Evolutionary conservation across 2,329 filamentous ascomycete genomes (phyloP).

Genomic region (Sclerotinia sclerotiorum): DNA sequence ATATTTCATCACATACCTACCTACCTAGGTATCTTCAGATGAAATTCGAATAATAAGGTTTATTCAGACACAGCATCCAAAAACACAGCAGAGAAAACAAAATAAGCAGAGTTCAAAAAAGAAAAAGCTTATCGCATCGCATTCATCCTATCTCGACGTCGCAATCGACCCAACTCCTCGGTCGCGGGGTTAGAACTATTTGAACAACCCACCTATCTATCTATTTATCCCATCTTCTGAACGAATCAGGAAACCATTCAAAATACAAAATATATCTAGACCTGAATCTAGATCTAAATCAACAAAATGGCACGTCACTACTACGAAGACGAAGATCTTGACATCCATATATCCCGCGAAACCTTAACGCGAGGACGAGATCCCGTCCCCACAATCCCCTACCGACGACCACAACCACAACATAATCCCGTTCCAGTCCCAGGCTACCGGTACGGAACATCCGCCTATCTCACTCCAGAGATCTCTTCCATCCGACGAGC

Average conservation of each 20-base stretch:
- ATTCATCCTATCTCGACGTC: constrained; percentile 6
- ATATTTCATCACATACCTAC: background rate
- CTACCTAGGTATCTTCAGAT: background rate
- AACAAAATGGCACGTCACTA: constrained; percentile 40
- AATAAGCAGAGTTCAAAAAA: background rate
- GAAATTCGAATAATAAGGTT: background rate
- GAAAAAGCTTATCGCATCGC: constrained; percentile 16
- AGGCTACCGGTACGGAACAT: constrained; percentile 23
- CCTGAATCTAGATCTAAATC: background rate
- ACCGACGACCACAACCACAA: constrained; percentile 39
- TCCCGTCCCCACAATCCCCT: constrained; percentile 42
- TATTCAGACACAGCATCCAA: background rate
- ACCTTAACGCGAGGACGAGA: constrained; percentile 32
- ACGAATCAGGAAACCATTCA: background rate
- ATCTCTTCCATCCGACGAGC: constrained; percentile 30
- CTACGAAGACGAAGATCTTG: constrained; percentile 55
- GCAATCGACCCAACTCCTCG: constrained; percentile 11
- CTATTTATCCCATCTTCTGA: background rate
- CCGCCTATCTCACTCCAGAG: constrained; percentile 31
- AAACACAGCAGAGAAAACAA: no score
- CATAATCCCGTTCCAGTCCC: constrained; percentile 27
- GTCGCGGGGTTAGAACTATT: constrained; percentile 15
- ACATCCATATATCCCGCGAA: constrained; percentile 47
- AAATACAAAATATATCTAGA: no score
- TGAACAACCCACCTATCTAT: background rate